These are phyloP conservation scores for Metrosideros polymorpha DNA, from an alignment of 441 rosid genomes.

Conservation along the genomic window DNA sequence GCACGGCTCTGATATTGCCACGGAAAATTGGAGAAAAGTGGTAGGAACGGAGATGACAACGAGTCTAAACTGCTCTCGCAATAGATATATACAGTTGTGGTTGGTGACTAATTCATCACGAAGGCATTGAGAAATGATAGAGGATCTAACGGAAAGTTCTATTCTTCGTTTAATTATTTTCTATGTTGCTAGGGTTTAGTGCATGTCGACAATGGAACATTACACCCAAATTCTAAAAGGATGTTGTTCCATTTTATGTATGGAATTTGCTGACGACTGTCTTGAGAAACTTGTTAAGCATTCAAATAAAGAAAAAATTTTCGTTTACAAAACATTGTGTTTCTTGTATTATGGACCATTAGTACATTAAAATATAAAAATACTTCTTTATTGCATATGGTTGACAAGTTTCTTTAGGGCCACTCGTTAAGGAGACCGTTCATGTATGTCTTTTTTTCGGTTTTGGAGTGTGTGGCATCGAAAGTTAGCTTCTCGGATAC, in stretches of 20 bases:
- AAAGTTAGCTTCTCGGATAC: too few species aligned
- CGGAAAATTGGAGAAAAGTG: not conserved
- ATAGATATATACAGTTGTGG: not conserved
- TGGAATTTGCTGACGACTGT: not conserved
- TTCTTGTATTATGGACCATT: too few species aligned
- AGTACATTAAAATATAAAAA: too few species aligned
- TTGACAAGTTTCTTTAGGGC: too few species aligned
- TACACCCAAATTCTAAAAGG: not conserved
- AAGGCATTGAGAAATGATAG: not conserved
- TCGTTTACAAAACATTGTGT: not conserved
- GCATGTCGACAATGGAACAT: not conserved
- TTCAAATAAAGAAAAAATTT: not conserved
- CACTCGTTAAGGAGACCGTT: too few species aligned
- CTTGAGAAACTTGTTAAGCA: not conserved
- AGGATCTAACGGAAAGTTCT: not conserved
- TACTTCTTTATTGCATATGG: too few species aligned
- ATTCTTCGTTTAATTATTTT: not conserved
- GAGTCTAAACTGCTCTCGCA: not conserved
- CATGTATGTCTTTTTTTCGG: too few species aligned
- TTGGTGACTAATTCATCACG: not conserved
- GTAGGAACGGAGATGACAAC: not conserved
- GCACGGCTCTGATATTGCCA: not conserved
- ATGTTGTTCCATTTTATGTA: not conserved
- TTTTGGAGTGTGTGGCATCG: too few species aligned
- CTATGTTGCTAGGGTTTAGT: not conserved